A percentile compares a stretch with the other conserved stretches of the same genome.
Conservation (phyloP, 1,284 basidiomycete genomes). For the Microbotryomycetes sp. region DNA sequence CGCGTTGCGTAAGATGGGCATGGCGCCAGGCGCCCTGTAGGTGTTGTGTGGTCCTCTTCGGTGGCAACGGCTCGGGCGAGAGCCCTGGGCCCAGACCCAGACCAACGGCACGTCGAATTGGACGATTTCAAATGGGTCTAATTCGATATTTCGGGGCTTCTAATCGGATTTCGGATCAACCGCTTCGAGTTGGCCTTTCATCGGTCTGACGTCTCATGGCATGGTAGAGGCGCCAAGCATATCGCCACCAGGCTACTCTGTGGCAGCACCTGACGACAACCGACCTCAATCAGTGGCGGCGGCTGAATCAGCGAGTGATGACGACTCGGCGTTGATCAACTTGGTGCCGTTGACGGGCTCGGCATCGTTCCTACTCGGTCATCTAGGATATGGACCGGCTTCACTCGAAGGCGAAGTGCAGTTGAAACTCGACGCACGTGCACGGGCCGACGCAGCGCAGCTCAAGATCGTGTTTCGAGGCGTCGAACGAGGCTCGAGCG, state of each 20-base stretch:
- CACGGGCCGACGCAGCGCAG: conserved; percentile 1
- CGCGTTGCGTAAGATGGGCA: background rate
- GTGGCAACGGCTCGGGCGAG: background rate
- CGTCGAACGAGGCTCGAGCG: conserved; percentile 18
- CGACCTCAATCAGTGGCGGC: too few species aligned
- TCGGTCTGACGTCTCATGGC: too few species aligned
- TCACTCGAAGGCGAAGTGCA: conserved; percentile 28
- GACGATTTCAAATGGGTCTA: background rate
- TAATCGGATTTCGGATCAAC: background rate
- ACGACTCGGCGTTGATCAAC: conserved; percentile 13
- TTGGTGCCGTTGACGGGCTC: conserved; percentile 9
- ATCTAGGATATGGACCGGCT: conserved; percentile 21
- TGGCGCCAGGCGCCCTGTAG: too few species aligned
- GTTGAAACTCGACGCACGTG: conserved; percentile 13
- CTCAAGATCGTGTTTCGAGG: conserved; percentile 22
- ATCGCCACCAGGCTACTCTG: conserved; percentile 1
- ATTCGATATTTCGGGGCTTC: background rate
- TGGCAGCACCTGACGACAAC: background rate
- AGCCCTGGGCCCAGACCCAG: too few species aligned
- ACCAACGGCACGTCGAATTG: background rate
- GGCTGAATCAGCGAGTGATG: background rate
- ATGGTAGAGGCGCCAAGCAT: too few species aligned
- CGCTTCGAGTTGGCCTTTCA: background rate
- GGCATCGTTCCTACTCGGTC: conserved; percentile 18
- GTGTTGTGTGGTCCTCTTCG: too few species aligned